Evolutionary conservation across 768 basidiomycete genomes (phyloP).

Genomic region (Thelephora ganbajun): DNA sequence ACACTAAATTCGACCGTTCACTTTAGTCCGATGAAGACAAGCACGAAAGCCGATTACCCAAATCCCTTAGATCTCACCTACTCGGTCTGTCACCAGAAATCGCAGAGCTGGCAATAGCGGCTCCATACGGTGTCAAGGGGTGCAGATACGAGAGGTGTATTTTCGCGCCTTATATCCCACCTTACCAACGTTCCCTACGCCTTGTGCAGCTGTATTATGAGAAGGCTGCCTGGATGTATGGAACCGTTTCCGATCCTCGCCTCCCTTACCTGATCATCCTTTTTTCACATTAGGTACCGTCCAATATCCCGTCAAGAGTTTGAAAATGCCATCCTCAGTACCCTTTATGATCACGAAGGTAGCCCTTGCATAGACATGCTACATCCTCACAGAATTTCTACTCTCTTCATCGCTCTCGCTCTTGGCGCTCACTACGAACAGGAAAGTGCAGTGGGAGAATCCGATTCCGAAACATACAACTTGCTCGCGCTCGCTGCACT

Average conservation of each 20-base stretch:
- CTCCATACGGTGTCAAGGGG: constrained; percentile 33
- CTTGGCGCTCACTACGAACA: constrained; percentile 28
- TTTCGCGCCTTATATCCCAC: constrained; percentile 28
- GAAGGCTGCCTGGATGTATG: constrained; percentile 35
- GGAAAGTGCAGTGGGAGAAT: not conserved
- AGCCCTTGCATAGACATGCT: constrained; percentile 19
- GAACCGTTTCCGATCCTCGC: constrained; percentile 3
- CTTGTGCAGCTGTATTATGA: constrained; percentile 29
- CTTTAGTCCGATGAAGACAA: not conserved
- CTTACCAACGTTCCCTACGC: constrained; percentile 23
- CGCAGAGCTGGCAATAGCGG: constrained; percentile 29
- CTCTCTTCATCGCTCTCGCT: constrained; percentile 38
- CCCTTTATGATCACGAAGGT: constrained; percentile 26
- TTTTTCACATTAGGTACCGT: constrained; percentile 24
- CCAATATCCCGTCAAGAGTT: constrained; percentile 31
- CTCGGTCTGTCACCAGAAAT: constrained; percentile 29
- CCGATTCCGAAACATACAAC: constrained; percentile 18
- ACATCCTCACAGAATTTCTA: constrained; percentile 33
- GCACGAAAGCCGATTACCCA: constrained; percentile 1
- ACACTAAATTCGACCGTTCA: too few species aligned
- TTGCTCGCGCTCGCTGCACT: constrained; percentile 34
- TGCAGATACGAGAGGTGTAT: constrained; percentile 21
- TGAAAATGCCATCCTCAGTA: constrained; percentile 22
- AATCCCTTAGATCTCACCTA: not conserved
- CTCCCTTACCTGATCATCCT: not conserved